Percentiles rank a stretch among this genome's conserved stretches.
Conservation (phyloP, 139 green algal species). For the Tetradesmus obliquus region DNA sequence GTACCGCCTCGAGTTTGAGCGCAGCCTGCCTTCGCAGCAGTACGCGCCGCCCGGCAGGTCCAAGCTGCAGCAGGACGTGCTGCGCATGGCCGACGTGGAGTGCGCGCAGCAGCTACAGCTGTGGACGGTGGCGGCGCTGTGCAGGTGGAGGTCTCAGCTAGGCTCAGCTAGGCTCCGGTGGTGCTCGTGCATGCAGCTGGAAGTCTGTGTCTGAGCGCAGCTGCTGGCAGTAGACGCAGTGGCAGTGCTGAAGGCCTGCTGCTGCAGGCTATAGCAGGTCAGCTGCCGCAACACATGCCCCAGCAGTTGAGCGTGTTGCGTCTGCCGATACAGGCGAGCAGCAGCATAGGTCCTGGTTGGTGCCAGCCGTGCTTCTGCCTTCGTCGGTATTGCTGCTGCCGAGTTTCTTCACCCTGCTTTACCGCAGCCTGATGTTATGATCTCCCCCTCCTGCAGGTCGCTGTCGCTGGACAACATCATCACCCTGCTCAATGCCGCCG, state of each 20-base stretch:
- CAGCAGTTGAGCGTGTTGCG: no score
- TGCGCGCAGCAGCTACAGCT: constrained; percentile 53
- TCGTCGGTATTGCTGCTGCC: background rate
- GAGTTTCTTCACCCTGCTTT: background rate
- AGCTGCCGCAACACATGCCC: background rate
- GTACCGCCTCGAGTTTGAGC: constrained; percentile 42
- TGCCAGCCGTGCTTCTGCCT: background rate
- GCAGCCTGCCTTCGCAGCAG: background rate
- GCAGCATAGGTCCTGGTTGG: no score
- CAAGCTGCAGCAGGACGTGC: constrained; percentile 2
- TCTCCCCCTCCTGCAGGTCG: constrained; percentile 41
- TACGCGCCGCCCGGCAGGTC: background rate
- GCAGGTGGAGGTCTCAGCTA: constrained; percentile 47
- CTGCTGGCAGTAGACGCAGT: background rate
- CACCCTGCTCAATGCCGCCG: constrained; percentile 72
- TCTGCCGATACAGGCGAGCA: no score
- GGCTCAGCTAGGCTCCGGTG: background rate
- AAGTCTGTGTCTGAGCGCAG: background rate
- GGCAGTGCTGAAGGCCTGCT: background rate
- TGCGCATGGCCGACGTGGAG: constrained; percentile 63
- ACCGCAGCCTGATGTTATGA: background rate
- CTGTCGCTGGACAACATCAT: constrained; percentile 90
- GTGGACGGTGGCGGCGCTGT: constrained; percentile 84
- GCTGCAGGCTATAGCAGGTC: background rate
- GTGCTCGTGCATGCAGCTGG: background rate